Conservation (phyloP, 768 basidiomycete genomes). For the Termitomyces sp. region DNA sequence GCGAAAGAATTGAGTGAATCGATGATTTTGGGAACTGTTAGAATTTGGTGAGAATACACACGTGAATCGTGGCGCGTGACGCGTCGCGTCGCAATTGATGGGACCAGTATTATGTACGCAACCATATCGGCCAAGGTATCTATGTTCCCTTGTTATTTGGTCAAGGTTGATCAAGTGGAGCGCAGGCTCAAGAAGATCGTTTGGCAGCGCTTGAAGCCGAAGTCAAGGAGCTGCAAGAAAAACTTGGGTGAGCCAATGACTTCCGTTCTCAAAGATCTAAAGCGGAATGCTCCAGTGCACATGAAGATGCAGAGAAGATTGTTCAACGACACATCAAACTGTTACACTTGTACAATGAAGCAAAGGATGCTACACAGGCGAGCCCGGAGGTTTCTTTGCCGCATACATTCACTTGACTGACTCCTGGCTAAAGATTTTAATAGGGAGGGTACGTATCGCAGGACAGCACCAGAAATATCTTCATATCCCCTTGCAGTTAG, state of each 20-base stretch:
- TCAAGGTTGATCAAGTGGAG: not conserved
- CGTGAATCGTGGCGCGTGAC: not conserved
- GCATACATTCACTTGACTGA: not conserved
- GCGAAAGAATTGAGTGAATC: too few relatives aligned
- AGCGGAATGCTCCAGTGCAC: constrained; percentile 10
- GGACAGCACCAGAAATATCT: not conserved
- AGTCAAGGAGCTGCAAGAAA: constrained; percentile 19
- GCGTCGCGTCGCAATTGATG: not conserved
- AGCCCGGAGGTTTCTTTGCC: constrained; percentile 1
- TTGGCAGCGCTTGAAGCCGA: constrained; percentile 19
- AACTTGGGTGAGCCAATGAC: constrained; percentile 21
- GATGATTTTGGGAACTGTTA: too few relatives aligned
- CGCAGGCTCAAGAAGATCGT: constrained; percentile 22
- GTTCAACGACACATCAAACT: constrained; percentile 64
- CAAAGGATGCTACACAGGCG: constrained; percentile 80
- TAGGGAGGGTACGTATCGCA: constrained; percentile 55
- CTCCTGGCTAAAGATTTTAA: constrained; percentile 49
- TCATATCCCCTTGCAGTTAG: constrained; percentile 44
- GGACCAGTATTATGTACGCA: constrained; percentile 18
- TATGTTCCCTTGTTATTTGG: not conserved
- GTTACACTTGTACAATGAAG: constrained; percentile 73
- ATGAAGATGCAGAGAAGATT: constrained; percentile 21
- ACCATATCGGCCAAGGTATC: constrained; percentile 20
- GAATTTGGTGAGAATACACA: too few relatives aligned
- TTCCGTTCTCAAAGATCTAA: not conserved